These are phyloP conservation scores for Penicillium macrosclerotiorum DNA, from an alignment of 495 filamentous ascomycete species.

Conservation along the genomic window DNA sequence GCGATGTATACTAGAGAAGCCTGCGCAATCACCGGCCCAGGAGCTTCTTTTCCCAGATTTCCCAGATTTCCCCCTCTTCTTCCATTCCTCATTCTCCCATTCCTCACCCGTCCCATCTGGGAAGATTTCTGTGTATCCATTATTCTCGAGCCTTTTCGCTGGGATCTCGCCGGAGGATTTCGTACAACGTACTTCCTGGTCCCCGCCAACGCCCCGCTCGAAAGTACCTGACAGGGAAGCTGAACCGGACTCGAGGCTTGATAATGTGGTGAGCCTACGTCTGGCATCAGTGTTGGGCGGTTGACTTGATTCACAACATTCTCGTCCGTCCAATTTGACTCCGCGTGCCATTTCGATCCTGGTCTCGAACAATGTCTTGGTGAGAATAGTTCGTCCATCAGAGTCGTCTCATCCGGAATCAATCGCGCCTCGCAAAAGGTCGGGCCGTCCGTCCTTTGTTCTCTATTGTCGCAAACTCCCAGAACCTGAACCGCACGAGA, in stretches of 20 bases:
- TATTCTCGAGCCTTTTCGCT: not conserved
- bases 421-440: too few species aligned
- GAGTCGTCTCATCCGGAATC: constrained; percentile 7
- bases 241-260: constrained; percentile 9
- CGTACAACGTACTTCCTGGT: constrained; percentile 11
- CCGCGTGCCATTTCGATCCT: not conserved
- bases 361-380: constrained; percentile 5
- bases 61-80: constrained; percentile 6
- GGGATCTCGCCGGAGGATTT: not conserved
- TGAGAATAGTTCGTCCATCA: constrained; percentile 2
- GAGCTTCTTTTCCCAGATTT: constrained; percentile 1
- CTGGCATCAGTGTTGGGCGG: constrained; percentile 23
- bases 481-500: too few species aligned
- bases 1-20: constrained; percentile 17
- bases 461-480: too few species aligned
- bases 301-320: not conserved
- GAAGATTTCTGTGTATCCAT: too few species aligned
- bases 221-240: constrained; percentile 2
- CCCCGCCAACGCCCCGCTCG: constrained; percentile 7
- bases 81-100: not conserved
- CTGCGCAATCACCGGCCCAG: constrained; percentile 1
- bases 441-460: too few species aligned
- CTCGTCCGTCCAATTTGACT: constrained; percentile 3
- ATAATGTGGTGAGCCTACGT: constrained; percentile 21
- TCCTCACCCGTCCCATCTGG: not conserved